These are phyloP conservation scores for Eimeria acervulina DNA, from an alignment of 169 alveolate species.

Conservation along the genomic window DNA sequence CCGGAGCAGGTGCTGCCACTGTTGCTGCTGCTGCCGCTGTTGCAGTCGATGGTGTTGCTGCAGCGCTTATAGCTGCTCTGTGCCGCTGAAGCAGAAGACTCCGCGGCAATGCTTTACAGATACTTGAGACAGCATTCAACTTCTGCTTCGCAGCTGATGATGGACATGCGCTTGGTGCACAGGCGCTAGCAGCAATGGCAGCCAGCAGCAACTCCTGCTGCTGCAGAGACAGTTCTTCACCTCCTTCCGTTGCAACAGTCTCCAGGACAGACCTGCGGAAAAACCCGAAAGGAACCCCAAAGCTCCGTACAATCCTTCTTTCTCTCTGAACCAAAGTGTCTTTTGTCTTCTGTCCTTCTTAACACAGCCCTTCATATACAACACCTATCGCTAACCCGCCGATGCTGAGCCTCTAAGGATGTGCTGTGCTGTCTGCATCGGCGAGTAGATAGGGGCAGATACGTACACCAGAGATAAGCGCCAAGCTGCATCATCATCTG, in stretches of 20 bases:
- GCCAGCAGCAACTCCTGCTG: slow-evolving; percentile 50
- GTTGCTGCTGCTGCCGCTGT: slow-evolving; percentile 17
- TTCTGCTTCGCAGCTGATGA: background rate
- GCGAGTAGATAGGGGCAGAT: background rate
- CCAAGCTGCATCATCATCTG: background rate
- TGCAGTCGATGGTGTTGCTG: slow-evolving; percentile 31
- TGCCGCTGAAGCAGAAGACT: slow-evolving; percentile 36
- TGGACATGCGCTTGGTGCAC: background rate
- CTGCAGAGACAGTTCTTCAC: slow-evolving; percentile 33
- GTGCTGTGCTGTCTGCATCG: too few relatives aligned
- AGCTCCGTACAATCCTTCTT: too few relatives aligned
- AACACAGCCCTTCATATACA: too few relatives aligned
- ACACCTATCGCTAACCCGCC: too few relatives aligned
- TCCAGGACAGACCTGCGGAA: slow-evolving; percentile 1
- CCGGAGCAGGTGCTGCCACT: background rate
- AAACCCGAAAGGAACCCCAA: background rate
- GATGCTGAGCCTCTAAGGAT: too few relatives aligned
- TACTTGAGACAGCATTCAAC: background rate
- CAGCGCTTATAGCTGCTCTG: background rate
- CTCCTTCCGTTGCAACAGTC: background rate
- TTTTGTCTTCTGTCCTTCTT: background rate
- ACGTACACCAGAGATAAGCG: background rate
- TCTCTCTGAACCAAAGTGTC: background rate
- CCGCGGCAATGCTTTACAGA: slow-evolving; percentile 40
- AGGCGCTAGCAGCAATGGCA: background rate